Conservation (phyloP, 1,284 basidiomycete species). For the Sphagnurus paluster region DNA sequence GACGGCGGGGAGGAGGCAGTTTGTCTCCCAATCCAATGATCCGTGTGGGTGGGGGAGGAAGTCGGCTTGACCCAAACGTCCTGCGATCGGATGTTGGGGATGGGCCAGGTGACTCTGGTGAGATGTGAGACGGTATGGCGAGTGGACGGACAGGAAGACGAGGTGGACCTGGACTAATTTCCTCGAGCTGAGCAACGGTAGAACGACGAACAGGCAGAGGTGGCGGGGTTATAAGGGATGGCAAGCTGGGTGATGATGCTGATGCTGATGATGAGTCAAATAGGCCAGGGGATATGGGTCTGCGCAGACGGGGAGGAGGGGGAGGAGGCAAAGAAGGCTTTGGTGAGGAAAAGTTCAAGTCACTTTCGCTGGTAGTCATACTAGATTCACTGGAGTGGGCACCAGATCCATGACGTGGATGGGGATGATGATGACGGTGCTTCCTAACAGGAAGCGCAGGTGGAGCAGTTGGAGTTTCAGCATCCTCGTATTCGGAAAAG, state of each 20-base stretch:
- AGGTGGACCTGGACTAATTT: conserved; percentile 12
- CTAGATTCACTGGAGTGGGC: conserved; percentile 29
- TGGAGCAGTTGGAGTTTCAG: conserved; percentile 17
- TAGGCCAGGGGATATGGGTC: conserved; percentile 3
- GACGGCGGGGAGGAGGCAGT: conserved; percentile 59
- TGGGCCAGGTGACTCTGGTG: conserved; percentile 15
- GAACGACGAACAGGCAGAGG: conserved; percentile 33
- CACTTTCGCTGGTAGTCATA: conserved; percentile 30
- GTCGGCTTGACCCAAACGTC: conserved; percentile 41
- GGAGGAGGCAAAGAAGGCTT: conserved; percentile 26
- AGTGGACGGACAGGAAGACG: conserved; percentile 23
- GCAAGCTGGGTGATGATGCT: conserved; percentile 17
- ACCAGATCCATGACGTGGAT: conserved; percentile 13
- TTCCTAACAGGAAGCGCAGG: conserved; percentile 28
- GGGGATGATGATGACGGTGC: conserved; percentile 12
- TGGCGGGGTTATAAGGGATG: conserved; percentile 16
- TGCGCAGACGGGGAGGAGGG: conserved; percentile 27
- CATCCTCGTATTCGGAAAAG: conserved; percentile 25
- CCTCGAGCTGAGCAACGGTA: conserved; percentile 24
- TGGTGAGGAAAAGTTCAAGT: conserved; percentile 16
- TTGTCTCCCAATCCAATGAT: conserved; percentile 68
- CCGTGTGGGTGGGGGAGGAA: conserved; percentile 72
- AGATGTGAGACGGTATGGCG: conserved; percentile 12
- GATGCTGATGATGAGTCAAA: conserved; percentile 7
- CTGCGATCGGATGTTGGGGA: conserved; percentile 42